These are phyloP conservation scores for Cercospora sp. DNA, from an alignment of 2,329 filamentous ascomycete genomes.

Conservation along the genomic window DNA sequence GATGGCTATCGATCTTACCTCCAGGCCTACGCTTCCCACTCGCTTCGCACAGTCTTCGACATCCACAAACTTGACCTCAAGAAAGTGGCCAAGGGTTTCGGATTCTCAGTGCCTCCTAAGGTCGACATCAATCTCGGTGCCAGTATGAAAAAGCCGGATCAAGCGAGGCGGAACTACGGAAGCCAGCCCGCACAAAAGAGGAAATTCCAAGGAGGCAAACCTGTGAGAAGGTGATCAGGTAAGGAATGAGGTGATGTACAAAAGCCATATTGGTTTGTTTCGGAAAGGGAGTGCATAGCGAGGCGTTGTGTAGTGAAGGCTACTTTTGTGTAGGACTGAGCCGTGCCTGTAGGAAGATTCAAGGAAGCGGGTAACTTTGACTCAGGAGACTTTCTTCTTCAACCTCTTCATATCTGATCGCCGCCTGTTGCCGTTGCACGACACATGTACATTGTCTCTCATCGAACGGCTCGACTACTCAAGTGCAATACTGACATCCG, in stretches of 20 bases:
- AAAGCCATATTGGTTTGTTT: background rate
- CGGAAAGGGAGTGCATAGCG: constrained; percentile 2
- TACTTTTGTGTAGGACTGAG: background rate
- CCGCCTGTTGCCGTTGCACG: background rate
- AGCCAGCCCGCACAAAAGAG: constrained; percentile 68
- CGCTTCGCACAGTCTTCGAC: constrained; percentile 78
- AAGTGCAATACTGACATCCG: too few relatives aligned
- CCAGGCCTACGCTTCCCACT: constrained; percentile 90
- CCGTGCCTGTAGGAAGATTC: background rate
- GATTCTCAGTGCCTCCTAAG: constrained; percentile 73
- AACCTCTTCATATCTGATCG: background rate
- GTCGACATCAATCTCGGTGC: constrained; percentile 77
- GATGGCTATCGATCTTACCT: constrained; percentile 85
- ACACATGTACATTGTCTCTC: background rate
- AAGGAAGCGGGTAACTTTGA: background rate
- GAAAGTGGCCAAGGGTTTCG: constrained; percentile 82
- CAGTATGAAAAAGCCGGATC: constrained; percentile 73
- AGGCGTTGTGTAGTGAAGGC: constrained; percentile 5
- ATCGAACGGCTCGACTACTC: background rate
- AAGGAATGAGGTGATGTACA: background rate
- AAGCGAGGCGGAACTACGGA: constrained; percentile 71
- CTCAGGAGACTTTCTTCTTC: background rate
- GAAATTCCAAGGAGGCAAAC: constrained; percentile 23
- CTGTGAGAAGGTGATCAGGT: constrained; percentile 1
- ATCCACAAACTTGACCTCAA: constrained; percentile 78